Evolutionary conservation across 2,329 filamentous ascomycete species (phyloP).

Genomic region (Bretziella fagacearum): DNA sequence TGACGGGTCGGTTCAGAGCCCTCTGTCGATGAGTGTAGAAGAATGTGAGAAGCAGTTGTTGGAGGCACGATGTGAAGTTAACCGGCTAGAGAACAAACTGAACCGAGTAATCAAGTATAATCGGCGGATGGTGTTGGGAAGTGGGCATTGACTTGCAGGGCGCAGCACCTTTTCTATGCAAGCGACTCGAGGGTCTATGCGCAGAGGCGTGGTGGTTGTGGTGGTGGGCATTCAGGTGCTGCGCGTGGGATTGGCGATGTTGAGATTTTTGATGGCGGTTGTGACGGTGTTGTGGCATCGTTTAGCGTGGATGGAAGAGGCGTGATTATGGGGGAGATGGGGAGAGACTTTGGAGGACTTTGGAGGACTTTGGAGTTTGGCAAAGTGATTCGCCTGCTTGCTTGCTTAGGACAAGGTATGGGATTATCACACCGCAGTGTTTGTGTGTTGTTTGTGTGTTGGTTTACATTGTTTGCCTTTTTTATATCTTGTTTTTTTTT

Average conservation of each 20-base stretch:
- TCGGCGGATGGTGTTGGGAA: constrained; percentile 32
- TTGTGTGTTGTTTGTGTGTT: too few relatives aligned
- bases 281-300: constrained; percentile 13
- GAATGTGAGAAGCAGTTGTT: constrained; percentile 42
- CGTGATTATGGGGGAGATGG: neutral
- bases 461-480: neutral
- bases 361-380: too few relatives aligned
- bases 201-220: constrained; percentile 14
- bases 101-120: constrained; percentile 45
- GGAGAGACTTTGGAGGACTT: neutral
- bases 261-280: constrained; percentile 15
- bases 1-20: constrained; percentile 21
- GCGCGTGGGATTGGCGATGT: constrained; percentile 15
- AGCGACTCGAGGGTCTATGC: constrained; percentile 13
- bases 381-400: too few relatives aligned
- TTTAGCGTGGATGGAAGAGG: constrained; percentile 5
- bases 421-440: too few relatives aligned
- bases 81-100: constrained; percentile 44
- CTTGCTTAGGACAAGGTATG: too few relatives aligned
- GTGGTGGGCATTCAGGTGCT: constrained; percentile 16
- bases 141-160: constrained; percentile 14
- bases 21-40: constrained; percentile 42
- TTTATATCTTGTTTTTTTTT: neutral
- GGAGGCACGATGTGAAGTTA: constrained; percentile 40
- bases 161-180: constrained; percentile 14